Evolutionary conservation across 345 rosid species (phyloP).

Genomic region (Physaria fendleri): DNA sequence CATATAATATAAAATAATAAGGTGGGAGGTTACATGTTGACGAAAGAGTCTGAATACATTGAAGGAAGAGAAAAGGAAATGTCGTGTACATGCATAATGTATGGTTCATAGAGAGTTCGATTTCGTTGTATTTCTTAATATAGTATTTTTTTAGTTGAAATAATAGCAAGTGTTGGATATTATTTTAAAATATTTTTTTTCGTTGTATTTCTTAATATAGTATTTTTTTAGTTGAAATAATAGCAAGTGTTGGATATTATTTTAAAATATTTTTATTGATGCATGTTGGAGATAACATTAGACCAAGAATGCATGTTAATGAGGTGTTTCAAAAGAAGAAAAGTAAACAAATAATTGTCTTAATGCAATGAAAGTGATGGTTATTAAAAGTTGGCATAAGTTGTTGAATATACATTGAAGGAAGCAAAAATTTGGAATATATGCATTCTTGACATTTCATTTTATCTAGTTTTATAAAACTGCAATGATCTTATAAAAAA

Average conservation of each 20-base stretch:
- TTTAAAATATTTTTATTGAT: constrained; percentile 15
- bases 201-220: too few relatives aligned
- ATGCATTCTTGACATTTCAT: constrained; percentile 25
- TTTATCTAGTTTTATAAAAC: too few relatives aligned
- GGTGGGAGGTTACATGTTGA: constrained; percentile 1
- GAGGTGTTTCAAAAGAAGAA: neutral
- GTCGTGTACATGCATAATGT: constrained; percentile 13
- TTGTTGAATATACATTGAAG: constrained; percentile 24
- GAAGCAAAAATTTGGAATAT: constrained; percentile 2
- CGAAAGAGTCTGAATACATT: constrained; percentile 9
- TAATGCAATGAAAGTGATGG: constrained; percentile 6
- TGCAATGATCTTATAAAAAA: too few relatives aligned
- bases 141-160: neutral
- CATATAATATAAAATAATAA: constrained; percentile 5
- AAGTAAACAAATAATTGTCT: constrained; percentile 1
- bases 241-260: constrained; percentile 19
- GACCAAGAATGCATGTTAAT: constrained; percentile 9
- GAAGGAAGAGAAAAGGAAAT: neutral
- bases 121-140: neutral
- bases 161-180: neutral
- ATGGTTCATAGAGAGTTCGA: neutral
- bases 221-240: neutral
- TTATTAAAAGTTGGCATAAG: constrained; percentile 1
- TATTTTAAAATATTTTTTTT: too few relatives aligned
- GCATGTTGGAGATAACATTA: neutral